These are phyloP conservation scores for Oxytropis ochrocephala DNA, from an alignment of 306 rosid genomes.

Conservation along the genomic window DNA sequence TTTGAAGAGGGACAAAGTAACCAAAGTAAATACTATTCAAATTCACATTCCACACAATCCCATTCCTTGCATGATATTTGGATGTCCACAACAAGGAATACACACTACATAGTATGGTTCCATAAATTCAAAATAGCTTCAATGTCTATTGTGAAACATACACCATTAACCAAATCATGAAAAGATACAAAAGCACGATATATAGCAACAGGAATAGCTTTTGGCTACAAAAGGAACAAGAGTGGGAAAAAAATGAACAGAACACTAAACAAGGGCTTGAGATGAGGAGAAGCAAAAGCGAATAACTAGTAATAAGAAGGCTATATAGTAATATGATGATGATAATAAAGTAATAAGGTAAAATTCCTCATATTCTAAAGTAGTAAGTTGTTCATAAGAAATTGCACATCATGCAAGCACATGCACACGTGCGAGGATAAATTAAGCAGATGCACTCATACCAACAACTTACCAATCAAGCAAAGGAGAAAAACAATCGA, in stretches of 20 bases:
- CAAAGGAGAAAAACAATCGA: conserved; percentile 54
- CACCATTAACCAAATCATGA: not conserved
- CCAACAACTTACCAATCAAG: conserved; percentile 60
- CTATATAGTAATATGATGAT: not conserved
- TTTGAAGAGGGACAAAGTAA: not conserved
- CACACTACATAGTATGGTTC: not conserved
- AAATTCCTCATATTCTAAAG: conserved; percentile 8
- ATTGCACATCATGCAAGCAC: not conserved
- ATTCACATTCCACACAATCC: not conserved
- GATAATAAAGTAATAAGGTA: not conserved
- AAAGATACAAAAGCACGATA: not conserved
- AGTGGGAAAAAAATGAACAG: not conserved
- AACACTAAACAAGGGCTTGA: not conserved
- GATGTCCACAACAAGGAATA: not conserved
- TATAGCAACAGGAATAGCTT: not conserved
- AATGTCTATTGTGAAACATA: not conserved
- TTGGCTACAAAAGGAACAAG: not conserved
- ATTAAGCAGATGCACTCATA: not conserved
- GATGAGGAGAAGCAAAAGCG: not conserved
- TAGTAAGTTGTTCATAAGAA: not conserved
- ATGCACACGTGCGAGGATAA: not conserved
- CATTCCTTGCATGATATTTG: not conserved
- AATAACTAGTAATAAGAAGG: not conserved
- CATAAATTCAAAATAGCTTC: not conserved
- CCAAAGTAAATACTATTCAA: not conserved